Percentiles rank a stretch among this genome's conserved stretches.
Evolutionary conservation across 148 eudicot genomes (phyloP).

Genomic region (Fallopia convolvulus): DNA sequence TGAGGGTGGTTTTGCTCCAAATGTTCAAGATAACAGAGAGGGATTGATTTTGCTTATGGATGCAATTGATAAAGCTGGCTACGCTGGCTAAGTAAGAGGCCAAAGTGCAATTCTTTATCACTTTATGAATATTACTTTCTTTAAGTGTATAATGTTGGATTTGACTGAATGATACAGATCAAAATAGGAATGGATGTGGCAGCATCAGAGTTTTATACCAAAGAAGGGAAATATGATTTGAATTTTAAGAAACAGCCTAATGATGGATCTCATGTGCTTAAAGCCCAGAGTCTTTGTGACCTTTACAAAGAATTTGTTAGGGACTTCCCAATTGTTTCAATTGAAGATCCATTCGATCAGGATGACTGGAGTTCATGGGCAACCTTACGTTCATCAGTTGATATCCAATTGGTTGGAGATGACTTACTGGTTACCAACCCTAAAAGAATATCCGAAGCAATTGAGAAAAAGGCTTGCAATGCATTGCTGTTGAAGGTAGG

Average conservation of each 20-base stretch:
- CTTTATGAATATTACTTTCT: constrained; percentile 8
- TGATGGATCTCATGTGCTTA: constrained; percentile 88
- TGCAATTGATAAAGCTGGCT: constrained; percentile 99
- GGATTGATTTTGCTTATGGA: constrained; percentile 80
- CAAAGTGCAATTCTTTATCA: constrained; percentile 1
- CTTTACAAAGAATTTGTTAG: constrained; percentile 80
- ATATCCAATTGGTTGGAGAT: constrained; percentile 92
- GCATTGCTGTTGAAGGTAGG: constrained; percentile 83
- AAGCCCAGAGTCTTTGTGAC: constrained; percentile 66
- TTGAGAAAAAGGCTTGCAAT: constrained; percentile 88
- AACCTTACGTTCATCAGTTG: constrained; percentile 72
- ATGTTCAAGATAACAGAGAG: constrained; percentile 94
- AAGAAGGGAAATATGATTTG: constrained; percentile 85
- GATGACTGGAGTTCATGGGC: constrained; percentile 97
- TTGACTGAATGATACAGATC: constrained; percentile 42
- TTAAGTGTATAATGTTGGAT: constrained; percentile 6
- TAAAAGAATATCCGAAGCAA: constrained; percentile 76
- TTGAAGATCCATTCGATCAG: constrained; percentile 99
- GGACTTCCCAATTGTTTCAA: constrained; percentile 92
- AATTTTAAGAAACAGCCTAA: constrained; percentile 97
- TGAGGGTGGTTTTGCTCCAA: constrained; percentile 99
- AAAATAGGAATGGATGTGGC: constrained; percentile 99
- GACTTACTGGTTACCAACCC: constrained; percentile 98
- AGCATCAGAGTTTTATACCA: constrained; percentile 90
- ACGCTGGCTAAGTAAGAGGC: constrained; percentile 71